These are phyloP conservation scores for Suillus hirtellus DNA, from an alignment of 768 basidiomycete species.

Conservation along the genomic window DNA sequence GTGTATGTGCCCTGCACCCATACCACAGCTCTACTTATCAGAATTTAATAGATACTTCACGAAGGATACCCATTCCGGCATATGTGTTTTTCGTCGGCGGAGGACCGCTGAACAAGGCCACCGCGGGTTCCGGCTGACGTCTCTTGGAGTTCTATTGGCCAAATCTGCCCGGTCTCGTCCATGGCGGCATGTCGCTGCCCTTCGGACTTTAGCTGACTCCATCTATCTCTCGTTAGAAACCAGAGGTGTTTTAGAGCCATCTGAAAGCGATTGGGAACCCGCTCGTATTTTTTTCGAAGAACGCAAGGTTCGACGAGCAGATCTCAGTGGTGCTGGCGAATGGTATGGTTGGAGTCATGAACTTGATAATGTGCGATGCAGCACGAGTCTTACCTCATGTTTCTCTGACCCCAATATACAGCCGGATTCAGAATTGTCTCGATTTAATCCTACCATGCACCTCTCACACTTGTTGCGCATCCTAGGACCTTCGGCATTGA, in stretches of 20 bases:
- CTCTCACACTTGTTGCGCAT: conserved; percentile 76
- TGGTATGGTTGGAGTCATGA: conserved; percentile 75
- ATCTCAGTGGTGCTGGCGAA: conserved; percentile 55
- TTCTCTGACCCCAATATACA: conserved; percentile 6
- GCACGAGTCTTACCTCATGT: background rate
- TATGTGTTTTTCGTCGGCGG: conserved; percentile 73
- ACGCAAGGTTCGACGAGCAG: conserved; percentile 49
- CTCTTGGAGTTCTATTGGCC: conserved; percentile 72
- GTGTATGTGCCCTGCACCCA: conserved; percentile 51
- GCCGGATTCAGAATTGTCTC: conserved; percentile 24
- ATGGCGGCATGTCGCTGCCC: conserved; percentile 66
- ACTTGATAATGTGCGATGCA: conserved; percentile 48
- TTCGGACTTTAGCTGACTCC: conserved; percentile 57
- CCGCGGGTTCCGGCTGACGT: conserved; percentile 77
- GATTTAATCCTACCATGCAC: conserved; percentile 60
- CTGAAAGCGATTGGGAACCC: conserved; percentile 62
- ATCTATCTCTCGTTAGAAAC: conserved; percentile 55
- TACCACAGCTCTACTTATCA: conserved; percentile 7
- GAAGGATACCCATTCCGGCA: conserved; percentile 65
- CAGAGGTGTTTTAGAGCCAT: conserved; percentile 47
- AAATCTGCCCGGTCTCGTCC: conserved; percentile 67
- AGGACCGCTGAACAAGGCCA: conserved; percentile 70
- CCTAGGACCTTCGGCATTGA: conserved; percentile 76
- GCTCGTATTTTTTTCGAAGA: conserved; percentile 66
- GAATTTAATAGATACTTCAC: conserved; percentile 60